phyloP scores from a whole-genome alignment of 495 filamentous ascomycete species.

The Parathielavia appendiculata region DNA sequence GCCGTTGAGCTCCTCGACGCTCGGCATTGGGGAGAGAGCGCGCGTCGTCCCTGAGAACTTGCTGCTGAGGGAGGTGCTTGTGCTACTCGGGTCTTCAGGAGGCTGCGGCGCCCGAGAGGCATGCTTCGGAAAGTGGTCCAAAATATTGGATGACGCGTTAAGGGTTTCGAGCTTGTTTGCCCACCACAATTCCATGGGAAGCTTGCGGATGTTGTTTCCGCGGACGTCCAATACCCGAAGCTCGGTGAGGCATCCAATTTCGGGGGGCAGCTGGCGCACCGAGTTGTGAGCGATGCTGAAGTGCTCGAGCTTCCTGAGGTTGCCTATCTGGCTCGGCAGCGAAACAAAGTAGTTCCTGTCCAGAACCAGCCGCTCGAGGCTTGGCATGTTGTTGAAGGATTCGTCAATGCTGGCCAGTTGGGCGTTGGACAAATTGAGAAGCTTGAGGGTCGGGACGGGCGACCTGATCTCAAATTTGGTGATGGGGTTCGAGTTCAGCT shows the following conservation, averaged over 20 bases:
- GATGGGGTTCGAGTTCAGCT: slow-evolving; percentile 87
- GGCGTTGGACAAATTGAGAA: slow-evolving; percentile 78
- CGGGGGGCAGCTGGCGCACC: slow-evolving; percentile 71
- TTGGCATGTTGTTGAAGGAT: slow-evolving; percentile 80
- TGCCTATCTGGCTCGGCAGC: slow-evolving; percentile 76
- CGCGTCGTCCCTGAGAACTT: slow-evolving; percentile 50
- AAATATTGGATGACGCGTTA: slow-evolving; percentile 90
- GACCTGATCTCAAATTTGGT: slow-evolving; percentile 82
- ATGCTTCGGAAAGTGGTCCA: slow-evolving; percentile 84
- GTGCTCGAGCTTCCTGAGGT: slow-evolving; percentile 75
- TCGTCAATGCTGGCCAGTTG: slow-evolving; percentile 85
- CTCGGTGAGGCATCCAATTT: slow-evolving; percentile 80
- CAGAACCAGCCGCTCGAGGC: slow-evolving; percentile 77
- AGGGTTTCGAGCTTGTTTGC: slow-evolving; percentile 81
- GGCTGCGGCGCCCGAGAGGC: slow-evolving; percentile 56
- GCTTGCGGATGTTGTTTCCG: slow-evolving; percentile 82
- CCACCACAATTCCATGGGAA: slow-evolving; percentile 92
- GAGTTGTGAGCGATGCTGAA: slow-evolving; percentile 92
- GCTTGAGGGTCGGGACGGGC: slow-evolving; percentile 72
- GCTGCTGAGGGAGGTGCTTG: slow-evolving; percentile 29
- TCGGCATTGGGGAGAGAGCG: slow-evolving; percentile 53
- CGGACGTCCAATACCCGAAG: slow-evolving; percentile 79
- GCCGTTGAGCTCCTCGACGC: slow-evolving; percentile 68
- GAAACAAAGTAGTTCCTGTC: slow-evolving; percentile 96
- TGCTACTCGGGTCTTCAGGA: slow-evolving; percentile 42